A percentile compares a stretch with the other conserved stretches of the same genome.
Evolutionary conservation across 768 basidiomycete species (phyloP).

Genomic region (Agaricus blazei): DNA sequence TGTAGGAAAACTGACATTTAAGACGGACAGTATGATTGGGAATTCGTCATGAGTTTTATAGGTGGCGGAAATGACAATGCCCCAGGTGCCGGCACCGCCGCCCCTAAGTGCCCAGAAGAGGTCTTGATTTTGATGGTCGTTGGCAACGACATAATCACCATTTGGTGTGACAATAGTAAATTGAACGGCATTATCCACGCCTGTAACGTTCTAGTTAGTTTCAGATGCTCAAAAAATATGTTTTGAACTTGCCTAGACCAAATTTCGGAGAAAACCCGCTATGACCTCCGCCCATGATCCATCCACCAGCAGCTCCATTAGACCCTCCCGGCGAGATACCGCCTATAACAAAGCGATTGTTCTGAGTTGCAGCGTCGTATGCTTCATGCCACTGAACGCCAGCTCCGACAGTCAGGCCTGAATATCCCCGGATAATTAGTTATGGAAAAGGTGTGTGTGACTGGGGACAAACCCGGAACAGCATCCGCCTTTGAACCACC

Average conservation of each 20-base stretch:
- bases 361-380: slow-evolving; percentile 32
- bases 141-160: slow-evolving; percentile 34
- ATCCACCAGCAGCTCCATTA: slow-evolving; percentile 44
- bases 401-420: slow-evolving; percentile 29
- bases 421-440: background rate
- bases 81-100: slow-evolving; percentile 45
- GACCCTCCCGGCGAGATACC: slow-evolving; percentile 33
- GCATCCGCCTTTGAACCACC: slow-evolving; percentile 18
- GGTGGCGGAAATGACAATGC: slow-evolving; percentile 41
- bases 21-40: slow-evolving; percentile 23
- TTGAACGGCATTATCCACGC: slow-evolving; percentile 43
- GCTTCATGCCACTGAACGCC: slow-evolving; percentile 44
- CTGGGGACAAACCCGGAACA: background rate
- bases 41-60: slow-evolving; percentile 36
- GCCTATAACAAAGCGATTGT: slow-evolving; percentile 37
- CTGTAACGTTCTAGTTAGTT: slow-evolving; percentile 14
- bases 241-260: slow-evolving; percentile 31
- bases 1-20: slow-evolving; percentile 27
- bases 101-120: slow-evolving; percentile 53
- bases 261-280: slow-evolving; percentile 31
- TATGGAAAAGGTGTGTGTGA: background rate
- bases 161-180: slow-evolving; percentile 39
- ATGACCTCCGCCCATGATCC: slow-evolving; percentile 45
- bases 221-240: too few relatives aligned
- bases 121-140: slow-evolving; percentile 34